Evolutionary conservation across 495 filamentous ascomycete species (phyloP).

Genomic region (Penicillium ucsense): DNA sequence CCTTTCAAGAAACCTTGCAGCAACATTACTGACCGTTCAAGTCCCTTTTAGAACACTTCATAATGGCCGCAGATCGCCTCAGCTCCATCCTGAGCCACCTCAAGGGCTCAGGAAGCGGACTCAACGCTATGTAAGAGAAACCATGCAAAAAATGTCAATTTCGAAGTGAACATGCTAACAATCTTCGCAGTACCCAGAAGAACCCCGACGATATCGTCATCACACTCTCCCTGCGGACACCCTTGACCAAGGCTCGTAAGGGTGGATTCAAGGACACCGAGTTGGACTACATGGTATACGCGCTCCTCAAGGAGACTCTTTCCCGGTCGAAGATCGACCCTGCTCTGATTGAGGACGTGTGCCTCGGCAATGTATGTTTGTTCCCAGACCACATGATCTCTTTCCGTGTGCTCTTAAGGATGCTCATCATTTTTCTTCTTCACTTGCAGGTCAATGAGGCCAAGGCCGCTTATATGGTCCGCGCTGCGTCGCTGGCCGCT

Average conservation of each 20-base stretch:
- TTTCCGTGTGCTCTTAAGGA: no score
- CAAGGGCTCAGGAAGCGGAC: constrained; percentile 40
- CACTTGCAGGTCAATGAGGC: constrained; percentile 61
- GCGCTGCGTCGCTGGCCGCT: constrained; percentile 79
- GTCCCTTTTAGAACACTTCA: constrained; percentile 14
- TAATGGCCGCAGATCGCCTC: constrained; percentile 79
- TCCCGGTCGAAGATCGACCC: constrained; percentile 72
- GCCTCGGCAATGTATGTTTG: constrained; percentile 71
- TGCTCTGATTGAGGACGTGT: constrained; percentile 80
- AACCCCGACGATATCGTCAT: constrained; percentile 96
- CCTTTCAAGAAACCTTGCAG: not conserved
- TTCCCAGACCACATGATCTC: not conserved
- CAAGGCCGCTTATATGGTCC: constrained; percentile 82
- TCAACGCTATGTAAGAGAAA: constrained; percentile 64
- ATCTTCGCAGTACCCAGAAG: constrained; percentile 65
- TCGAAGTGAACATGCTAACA: constrained; percentile 1
- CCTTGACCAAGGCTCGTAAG: constrained; percentile 66
- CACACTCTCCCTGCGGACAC: constrained; percentile 69
- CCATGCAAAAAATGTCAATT: not conserved
- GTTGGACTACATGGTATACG: constrained; percentile 77
- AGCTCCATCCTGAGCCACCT: constrained; percentile 82
- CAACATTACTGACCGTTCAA: not conserved
- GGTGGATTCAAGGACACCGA: constrained; percentile 92
- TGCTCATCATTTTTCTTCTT: no score
- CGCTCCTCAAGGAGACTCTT: constrained; percentile 66